Conservation (phyloP, 2,329 filamentous ascomycete species). For the Sclerotinia sclerotiorum region DNA sequence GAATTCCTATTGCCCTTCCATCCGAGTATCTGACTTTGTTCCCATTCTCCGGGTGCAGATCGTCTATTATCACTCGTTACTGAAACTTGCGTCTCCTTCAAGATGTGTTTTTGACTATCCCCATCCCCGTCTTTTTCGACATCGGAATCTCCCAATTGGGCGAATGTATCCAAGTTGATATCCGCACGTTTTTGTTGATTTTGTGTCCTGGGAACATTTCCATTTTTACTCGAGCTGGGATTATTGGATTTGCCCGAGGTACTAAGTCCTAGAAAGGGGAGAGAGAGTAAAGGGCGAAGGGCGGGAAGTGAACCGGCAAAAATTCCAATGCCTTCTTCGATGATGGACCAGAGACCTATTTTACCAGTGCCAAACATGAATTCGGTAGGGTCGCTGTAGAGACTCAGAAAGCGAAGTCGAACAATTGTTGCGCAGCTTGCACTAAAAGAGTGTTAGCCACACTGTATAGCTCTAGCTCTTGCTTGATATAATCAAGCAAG, state of each 20-base stretch:
- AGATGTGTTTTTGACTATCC: slow-evolving; percentile 44
- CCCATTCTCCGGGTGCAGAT: slow-evolving; percentile 31
- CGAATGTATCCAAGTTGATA: slow-evolving; percentile 33
- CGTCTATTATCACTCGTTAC: slow-evolving; percentile 30
- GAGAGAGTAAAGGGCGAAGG: slow-evolving; percentile 46
- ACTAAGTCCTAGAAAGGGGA: slow-evolving; percentile 34
- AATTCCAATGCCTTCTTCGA: slow-evolving; percentile 52
- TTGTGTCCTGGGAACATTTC: slow-evolving; percentile 23
- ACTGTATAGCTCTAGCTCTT: not conserved
- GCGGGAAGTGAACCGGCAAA: slow-evolving; percentile 49
- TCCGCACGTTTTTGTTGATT: slow-evolving; percentile 18
- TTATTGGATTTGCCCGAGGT: slow-evolving; percentile 6
- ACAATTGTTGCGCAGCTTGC: slow-evolving; percentile 44
- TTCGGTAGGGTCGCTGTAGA: slow-evolving; percentile 44
- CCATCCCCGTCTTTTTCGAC: slow-evolving; percentile 31
- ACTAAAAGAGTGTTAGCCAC: slow-evolving; percentile 30
- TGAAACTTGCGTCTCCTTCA: slow-evolving; percentile 42
- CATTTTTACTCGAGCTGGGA: not conserved
- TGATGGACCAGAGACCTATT: slow-evolving; percentile 49
- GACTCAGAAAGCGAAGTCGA: slow-evolving; percentile 46
- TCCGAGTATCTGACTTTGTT: slow-evolving; percentile 14
- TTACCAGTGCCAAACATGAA: slow-evolving; percentile 46
- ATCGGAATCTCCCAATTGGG: slow-evolving; percentile 26
- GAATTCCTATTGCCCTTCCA: slow-evolving; percentile 1
- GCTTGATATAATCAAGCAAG: not conserved